A percentile compares a stretch with the other conserved stretches of the same genome.
These are phyloP conservation scores for Hirsutella thompsonii DNA, from an alignment of 2,329 filamentous ascomycete genomes.

Conservation along the genomic window DNA sequence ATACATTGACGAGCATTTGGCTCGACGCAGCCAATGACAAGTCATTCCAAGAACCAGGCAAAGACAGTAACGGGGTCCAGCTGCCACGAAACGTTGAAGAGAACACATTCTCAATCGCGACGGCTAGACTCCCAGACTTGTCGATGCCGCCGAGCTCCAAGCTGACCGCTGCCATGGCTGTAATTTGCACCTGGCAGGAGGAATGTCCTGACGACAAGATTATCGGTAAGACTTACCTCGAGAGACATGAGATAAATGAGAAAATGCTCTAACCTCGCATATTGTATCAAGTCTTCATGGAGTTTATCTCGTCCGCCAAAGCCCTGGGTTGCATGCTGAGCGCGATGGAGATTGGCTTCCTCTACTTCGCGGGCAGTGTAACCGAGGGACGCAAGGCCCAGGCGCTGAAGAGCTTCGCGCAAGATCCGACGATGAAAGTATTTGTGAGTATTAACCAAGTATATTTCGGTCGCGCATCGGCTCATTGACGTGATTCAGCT, in stretches of 20 bases:
- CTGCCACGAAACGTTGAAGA: conserved; percentile 1
- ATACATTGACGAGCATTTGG: conserved; percentile 1
- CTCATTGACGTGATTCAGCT: conserved; percentile 15
- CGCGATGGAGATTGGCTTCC: conserved; percentile 13
- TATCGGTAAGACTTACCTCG: conserved; percentile 17
- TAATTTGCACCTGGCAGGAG: conserved; percentile 17
- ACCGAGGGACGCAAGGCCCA: conserved; percentile 1
- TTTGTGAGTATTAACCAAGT: conserved; percentile 17
- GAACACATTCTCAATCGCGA: conserved; percentile 12
- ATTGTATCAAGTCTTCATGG: conserved; percentile 18
- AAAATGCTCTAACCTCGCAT: rapidly evolving
- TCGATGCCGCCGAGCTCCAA: conserved; percentile 17
- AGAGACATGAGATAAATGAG: too few relatives aligned
- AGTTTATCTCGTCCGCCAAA: conserved; percentile 18
- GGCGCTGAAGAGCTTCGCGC: conserved; percentile 12
- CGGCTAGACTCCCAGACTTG: not conserved
- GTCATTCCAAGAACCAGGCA: conserved; percentile 8
- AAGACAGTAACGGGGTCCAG: conserved; percentile 10
- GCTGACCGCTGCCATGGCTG: conserved; percentile 15
- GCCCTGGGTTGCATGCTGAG: conserved; percentile 23
- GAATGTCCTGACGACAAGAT: conserved; percentile 23
- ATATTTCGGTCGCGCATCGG: conserved; percentile 3
- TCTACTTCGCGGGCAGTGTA: conserved; percentile 23
- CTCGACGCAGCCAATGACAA: rapidly evolving
- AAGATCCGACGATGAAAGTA: conserved; percentile 9